Conservation (phyloP, 2,329 filamentous ascomycete genomes). For the Clonostachys byssicola region DNA sequence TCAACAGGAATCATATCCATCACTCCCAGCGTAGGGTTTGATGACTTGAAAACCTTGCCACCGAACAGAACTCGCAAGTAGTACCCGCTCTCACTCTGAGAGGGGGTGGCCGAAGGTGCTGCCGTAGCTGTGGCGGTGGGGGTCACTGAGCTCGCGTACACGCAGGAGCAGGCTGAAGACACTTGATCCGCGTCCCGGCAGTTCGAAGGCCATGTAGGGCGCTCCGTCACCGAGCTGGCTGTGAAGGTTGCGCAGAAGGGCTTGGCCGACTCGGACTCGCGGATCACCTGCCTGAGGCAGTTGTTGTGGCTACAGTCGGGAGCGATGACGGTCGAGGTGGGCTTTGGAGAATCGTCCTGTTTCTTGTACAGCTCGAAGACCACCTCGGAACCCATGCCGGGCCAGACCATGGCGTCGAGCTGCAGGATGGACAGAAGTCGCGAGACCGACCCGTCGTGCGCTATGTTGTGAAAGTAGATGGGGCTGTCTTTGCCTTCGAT, state of each 20-base stretch:
- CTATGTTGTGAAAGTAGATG: constrained; percentile 71
- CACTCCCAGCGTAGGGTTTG: constrained; percentile 60
- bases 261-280: constrained; percentile 10
- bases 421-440: constrained; percentile 67
- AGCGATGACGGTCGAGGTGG: constrained; percentile 6
- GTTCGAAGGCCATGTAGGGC: constrained; percentile 12
- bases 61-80: constrained; percentile 69
- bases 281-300: constrained; percentile 21
- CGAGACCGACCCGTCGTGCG: constrained; percentile 73
- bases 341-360: constrained; percentile 9
- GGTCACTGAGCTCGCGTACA: constrained; percentile 3
- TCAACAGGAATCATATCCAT: constrained; percentile 70
- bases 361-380: constrained; percentile 69
- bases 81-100: constrained; percentile 17
- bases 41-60: constrained; percentile 62
- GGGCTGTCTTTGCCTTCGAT: constrained; percentile 30
- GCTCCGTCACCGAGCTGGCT: constrained; percentile 7
- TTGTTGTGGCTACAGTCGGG: constrained; percentile 18
- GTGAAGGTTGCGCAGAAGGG: constrained; percentile 13
- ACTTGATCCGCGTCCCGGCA: constrained; percentile 14
- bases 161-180: constrained; percentile 19
- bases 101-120: neutral
- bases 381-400: constrained; percentile 76
- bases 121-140: constrained; percentile 2
- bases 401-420: constrained; percentile 75